Evolutionary conservation across 2,329 filamentous ascomycete genomes (phyloP), one percentile per base, ranked within the genome.

Genomic region (Fusarium mundagurra): DNA sequence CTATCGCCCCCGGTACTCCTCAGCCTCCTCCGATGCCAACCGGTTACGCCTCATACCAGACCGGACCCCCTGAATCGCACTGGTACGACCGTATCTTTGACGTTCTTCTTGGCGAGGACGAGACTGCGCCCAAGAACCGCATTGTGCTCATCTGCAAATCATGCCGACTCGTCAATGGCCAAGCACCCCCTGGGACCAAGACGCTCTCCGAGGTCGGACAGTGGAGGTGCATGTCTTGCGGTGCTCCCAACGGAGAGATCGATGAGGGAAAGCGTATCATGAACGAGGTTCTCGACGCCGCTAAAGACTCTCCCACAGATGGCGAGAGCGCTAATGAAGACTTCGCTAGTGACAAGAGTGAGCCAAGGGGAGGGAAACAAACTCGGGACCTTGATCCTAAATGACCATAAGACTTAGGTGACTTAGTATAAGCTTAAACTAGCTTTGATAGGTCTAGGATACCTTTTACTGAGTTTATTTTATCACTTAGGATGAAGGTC

Each of bases 11-110:
- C 74, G 80, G 50, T 71, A 80, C 47, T 78, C 80, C 73, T 68
- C 61, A 69, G 47, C 76, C 61, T 66, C 69, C 60, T 38, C 76
- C 57, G 16, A 64, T 64, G 24, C 61, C 70, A 1, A 53, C 68
- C 61, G 67, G 58, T 12, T 75, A 73, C 38, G 36, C 75, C 48
- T 64, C 71, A 45, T 67, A 75, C 41, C 75, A 61, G 47, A 62
- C 64, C 24, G 70, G 80, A 14, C 65, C 79, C 24, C 73, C 80
- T 27, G 86, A 87, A 65, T 81, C 91, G 22, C 92, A 93, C 80
- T 99, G 96, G 96, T 99, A 98, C 83, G 96, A 99, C 81, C 91
- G 96, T 64, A 91, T 99, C 61, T 87, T 99, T 65, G 96, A 99
- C 79, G 90, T 97, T 1, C 90, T 99, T 33, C 88, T 99, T 1